Conservation (phyloP, 2,329 filamentous ascomycete genomes). For the Aspergillus flavus region DNA sequence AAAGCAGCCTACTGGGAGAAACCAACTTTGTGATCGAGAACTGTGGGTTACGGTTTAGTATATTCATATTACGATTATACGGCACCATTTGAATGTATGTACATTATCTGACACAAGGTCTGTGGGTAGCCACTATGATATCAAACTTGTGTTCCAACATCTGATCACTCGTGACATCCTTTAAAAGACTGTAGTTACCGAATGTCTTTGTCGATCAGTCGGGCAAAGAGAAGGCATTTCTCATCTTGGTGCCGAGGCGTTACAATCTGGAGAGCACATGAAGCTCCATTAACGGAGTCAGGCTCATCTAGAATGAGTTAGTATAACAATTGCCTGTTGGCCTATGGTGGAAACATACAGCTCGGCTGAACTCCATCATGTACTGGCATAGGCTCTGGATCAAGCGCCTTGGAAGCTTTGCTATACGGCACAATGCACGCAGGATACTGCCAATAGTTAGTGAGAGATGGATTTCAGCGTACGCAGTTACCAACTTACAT, state of each 20-base stretch:
- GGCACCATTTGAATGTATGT: not conserved
- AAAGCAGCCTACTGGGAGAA: not conserved
- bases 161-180: not conserved
- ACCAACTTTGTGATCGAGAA: not conserved
- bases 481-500: conserved; percentile 42
- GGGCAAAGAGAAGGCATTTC: conserved; percentile 41
- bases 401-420: conserved; percentile 45
- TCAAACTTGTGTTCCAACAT: not conserved
- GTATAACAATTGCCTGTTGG: not conserved
- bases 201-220: conserved; percentile 34
- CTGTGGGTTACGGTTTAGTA: not conserved
- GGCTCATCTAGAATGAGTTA: conserved; percentile 42
- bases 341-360: conserved; percentile 21
- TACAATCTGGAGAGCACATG: conserved; percentile 52
- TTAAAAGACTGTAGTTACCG: not conserved
- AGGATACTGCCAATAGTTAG: conserved; percentile 45
- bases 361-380: conserved; percentile 32
- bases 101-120: no score
- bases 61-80: not conserved
- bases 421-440: conserved; percentile 53
- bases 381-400: conserved; percentile 35
- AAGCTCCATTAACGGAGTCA: conserved; percentile 45
- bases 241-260: conserved; percentile 53
- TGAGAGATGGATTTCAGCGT: not conserved
- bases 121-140: not conserved